phyloP scores from a whole-genome alignment of 768 basidiomycete species.

The Leucosporidium creatinivorum region DNA sequence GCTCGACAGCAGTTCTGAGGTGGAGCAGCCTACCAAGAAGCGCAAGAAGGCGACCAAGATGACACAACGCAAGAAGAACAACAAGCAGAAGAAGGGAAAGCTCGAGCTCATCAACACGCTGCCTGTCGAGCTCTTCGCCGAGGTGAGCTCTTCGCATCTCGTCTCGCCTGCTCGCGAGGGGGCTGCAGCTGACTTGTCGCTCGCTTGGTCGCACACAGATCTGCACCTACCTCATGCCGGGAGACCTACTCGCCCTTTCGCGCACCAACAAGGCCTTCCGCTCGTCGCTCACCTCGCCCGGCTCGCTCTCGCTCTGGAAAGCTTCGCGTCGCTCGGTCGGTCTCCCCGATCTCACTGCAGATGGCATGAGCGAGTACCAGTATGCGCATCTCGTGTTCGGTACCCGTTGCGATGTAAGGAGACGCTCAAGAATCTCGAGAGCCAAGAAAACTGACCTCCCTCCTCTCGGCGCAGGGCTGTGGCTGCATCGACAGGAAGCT shows the following conservation, averaged over 20 bases:
- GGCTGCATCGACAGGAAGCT: background rate
- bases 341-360: background rate
- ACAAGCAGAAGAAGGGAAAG: constrained; percentile 34
- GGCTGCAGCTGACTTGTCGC: background rate
- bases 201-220: constrained; percentile 10
- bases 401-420: constrained; percentile 17
- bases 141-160: constrained; percentile 8
- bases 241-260: constrained; percentile 24
- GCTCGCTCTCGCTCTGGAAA: constrained; percentile 9
- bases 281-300: background rate
- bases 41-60: background rate
- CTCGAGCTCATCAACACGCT: constrained; percentile 13
- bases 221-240: constrained; percentile 35
- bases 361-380: background rate
- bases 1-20: too few relatives aligned
- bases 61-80: background rate
- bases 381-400: constrained; percentile 9
- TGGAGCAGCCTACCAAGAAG: background rate
- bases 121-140: constrained; percentile 11
- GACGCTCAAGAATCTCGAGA: background rate
- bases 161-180: too few relatives aligned
- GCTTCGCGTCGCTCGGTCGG: constrained; percentile 9
- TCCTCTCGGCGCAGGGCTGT: background rate
- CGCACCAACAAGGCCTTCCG: constrained; percentile 5
- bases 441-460: background rate